Evolutionary conservation across 2,329 filamentous ascomycete genomes (phyloP).

Genomic region (Sclerotinia borealis): DNA sequence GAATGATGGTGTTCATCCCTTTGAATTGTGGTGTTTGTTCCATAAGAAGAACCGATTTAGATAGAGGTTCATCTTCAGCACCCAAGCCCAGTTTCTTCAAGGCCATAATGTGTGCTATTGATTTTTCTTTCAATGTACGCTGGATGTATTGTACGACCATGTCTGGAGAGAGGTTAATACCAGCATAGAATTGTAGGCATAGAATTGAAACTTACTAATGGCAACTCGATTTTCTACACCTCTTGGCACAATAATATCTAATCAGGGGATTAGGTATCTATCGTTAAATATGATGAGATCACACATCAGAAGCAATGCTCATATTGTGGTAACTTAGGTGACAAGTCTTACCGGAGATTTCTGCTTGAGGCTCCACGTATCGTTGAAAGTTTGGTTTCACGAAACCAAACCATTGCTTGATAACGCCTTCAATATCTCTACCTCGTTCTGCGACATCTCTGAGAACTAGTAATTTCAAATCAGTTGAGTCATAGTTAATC

Average conservation of each 20-base stretch:
- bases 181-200: neutral
- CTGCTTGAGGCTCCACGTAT: slow-evolving; percentile 87
- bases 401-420: slow-evolving; percentile 96
- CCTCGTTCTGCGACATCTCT: slow-evolving; percentile 87
- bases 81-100: slow-evolving; percentile 70
- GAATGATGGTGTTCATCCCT: slow-evolving; percentile 86
- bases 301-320: neutral
- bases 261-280: neutral
- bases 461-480: slow-evolving; percentile 41
- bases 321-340: neutral
- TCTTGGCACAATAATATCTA: slow-evolving; percentile 88
- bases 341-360: slow-evolving; percentile 62
- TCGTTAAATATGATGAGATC: neutral
- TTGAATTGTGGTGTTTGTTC: slow-evolving; percentile 72
- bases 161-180: slow-evolving; percentile 39
- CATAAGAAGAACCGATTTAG: slow-evolving; percentile 67
- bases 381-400: slow-evolving; percentile 97
- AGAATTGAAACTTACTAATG: slow-evolving; percentile 52
- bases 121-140: slow-evolving; percentile 81
- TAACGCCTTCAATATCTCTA: slow-evolving; percentile 86
- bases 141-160: slow-evolving; percentile 95
- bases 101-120: slow-evolving; percentile 71
- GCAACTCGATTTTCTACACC: slow-evolving; percentile 93
- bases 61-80: slow-evolving; percentile 65
- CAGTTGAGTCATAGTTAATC: slow-evolving; percentile 4